Evolutionary conservation across 1,139 yeast genomes (phyloP).

Genomic region (Saccharomyces hybrid): DNA sequence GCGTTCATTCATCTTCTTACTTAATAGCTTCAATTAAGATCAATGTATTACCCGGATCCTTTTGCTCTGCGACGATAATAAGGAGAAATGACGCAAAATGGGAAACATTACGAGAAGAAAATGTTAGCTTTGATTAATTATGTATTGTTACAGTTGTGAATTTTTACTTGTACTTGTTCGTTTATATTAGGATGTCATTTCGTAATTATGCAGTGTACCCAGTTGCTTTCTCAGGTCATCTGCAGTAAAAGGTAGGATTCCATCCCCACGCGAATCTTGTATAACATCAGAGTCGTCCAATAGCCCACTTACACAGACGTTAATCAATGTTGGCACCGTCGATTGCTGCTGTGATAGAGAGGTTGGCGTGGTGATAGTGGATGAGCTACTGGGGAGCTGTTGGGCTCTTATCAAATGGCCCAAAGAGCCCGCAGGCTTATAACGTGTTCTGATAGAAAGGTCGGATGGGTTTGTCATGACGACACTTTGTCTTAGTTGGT

Average conservation of each 20-base stretch:
- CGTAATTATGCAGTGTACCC: conserved; percentile 31
- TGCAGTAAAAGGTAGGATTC: conserved; percentile 28
- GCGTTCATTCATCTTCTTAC: no score
- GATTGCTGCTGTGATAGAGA: not conserved
- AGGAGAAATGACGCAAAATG: not conserved
- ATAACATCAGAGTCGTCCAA: conserved; percentile 18
- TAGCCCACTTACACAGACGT: conserved; percentile 23
- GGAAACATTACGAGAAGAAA: not conserved
- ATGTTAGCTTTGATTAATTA: not conserved
- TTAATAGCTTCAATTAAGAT: no score
- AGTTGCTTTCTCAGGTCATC: conserved; percentile 33
- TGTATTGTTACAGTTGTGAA: not conserved
- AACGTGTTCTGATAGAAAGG: conserved; percentile 45
- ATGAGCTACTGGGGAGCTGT: not conserved
- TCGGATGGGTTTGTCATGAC: conserved; percentile 70
- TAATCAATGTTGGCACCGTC: not conserved
- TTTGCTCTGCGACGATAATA: not conserved
- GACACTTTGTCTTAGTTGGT: conserved; percentile 52
- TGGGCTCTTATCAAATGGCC: conserved; percentile 17
- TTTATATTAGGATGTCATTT: conserved; percentile 9
- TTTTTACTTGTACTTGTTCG: not conserved
- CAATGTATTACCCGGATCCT: not conserved
- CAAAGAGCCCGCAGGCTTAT: conserved; percentile 62
- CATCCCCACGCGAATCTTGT: conserved; percentile 22
- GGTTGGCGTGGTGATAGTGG: not conserved